phyloP scores from a whole-genome alignment of 208 protist genomes.

The Leishmania mexicana region DNA sequence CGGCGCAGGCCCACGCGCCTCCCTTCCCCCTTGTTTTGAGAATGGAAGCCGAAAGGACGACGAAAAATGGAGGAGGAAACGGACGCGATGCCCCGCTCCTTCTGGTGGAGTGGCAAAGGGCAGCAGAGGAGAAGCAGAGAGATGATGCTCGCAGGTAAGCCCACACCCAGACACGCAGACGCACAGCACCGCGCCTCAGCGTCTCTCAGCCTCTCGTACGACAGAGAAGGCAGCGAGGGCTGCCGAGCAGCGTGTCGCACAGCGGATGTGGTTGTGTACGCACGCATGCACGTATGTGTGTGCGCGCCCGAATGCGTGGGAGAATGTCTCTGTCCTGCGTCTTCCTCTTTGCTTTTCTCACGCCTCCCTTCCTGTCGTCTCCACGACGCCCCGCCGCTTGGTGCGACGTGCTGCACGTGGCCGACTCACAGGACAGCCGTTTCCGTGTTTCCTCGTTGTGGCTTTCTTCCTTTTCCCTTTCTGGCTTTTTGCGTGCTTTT shows the following conservation, averaged over 20 bases:
- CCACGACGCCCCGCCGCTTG: not conserved
- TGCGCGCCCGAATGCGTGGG: not conserved
- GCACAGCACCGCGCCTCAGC: not conserved
- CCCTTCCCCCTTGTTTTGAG: not conserved
- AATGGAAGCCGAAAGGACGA: not conserved
- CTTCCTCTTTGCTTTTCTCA: not conserved
- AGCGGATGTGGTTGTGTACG: not conserved
- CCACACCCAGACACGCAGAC: not conserved
- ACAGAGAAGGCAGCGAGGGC: not conserved
- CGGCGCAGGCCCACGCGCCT: not conserved
- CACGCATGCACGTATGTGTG: not conserved
- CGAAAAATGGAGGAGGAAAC: not conserved
- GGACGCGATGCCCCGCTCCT: not conserved
- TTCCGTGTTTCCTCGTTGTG: not conserved
- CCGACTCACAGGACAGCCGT: not conserved
- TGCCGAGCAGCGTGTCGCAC: not conserved
- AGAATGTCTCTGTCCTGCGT: not conserved
- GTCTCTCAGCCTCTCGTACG: not conserved
- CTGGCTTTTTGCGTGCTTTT: not conserved
- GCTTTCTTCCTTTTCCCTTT: not conserved
- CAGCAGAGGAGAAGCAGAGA: not conserved
- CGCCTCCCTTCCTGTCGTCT: not conserved
- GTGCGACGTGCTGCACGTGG: not conserved
- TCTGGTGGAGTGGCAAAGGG: not conserved
- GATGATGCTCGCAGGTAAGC: not conserved